phyloP scores from a whole-genome alignment of 805 yeast genomes.

The Starmera pachycereana region DNA sequence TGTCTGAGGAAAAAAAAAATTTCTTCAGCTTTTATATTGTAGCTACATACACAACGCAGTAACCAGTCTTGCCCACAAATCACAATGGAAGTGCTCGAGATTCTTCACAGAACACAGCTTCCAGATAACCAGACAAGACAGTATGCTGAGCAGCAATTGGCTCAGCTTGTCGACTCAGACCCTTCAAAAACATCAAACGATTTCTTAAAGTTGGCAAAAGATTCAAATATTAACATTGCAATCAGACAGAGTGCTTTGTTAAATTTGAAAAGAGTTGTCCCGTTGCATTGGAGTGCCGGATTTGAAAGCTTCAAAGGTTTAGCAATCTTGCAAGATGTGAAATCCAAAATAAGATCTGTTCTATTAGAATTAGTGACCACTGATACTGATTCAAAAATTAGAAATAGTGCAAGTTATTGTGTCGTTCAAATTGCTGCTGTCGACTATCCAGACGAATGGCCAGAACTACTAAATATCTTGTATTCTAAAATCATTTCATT shows the following conservation, averaged over 20 bases:
- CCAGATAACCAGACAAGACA: slow-evolving; percentile 35
- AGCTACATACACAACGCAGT: too few species aligned
- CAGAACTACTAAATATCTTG: slow-evolving; percentile 44
- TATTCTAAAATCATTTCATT: slow-evolving; percentile 29
- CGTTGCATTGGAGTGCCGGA: slow-evolving; percentile 75
- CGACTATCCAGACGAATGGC: slow-evolving; percentile 97
- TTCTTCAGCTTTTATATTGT: too few species aligned
- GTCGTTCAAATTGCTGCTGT: slow-evolving; percentile 78
- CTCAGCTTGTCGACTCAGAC: slow-evolving; percentile 29
- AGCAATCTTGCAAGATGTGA: slow-evolving; percentile 43
- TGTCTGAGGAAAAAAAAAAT: too few species aligned
- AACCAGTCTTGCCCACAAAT: too few species aligned
- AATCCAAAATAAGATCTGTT: slow-evolving; percentile 36
- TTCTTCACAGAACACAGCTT: slow-evolving; percentile 24
- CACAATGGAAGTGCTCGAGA: slow-evolving; percentile 4
- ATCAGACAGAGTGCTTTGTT: slow-evolving; percentile 55
- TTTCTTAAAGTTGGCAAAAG: slow-evolving; percentile 32
- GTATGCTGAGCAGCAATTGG: slow-evolving; percentile 41
- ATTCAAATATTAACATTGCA: slow-evolving; percentile 20
- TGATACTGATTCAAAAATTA: slow-evolving; percentile 44
- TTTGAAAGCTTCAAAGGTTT: slow-evolving; percentile 67
- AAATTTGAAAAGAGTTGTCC: slow-evolving; percentile 57
- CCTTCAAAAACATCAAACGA: slow-evolving; percentile 37
- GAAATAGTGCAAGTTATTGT: slow-evolving; percentile 60
- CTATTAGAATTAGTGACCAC: slow-evolving; percentile 38